A percentile compares a stretch with the other conserved stretches of the same genome.
Conservation (phyloP, 495 filamentous ascomycete genomes). For the Tetracladium setigerum region DNA sequence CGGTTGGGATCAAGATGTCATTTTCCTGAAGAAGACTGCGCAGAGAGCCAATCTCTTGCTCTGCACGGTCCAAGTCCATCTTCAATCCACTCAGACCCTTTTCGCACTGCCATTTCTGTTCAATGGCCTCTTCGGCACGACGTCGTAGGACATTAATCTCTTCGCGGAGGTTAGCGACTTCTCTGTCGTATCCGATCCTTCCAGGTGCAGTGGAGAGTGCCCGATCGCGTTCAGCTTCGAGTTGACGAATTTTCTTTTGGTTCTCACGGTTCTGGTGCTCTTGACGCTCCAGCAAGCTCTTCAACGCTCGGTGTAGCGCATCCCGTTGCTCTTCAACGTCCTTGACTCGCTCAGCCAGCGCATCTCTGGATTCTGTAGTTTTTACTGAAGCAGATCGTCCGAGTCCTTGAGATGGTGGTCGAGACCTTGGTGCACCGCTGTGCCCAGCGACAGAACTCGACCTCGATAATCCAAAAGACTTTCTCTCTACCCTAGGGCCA, state of each 20-base stretch:
- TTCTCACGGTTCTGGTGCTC: conserved; percentile 73
- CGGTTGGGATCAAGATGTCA: conserved; percentile 56
- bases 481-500: conserved; percentile 17
- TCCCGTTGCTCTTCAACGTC: conserved; percentile 92
- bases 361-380: conserved; percentile 52
- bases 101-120: conserved; percentile 94
- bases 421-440: conserved; percentile 4
- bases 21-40: conserved; percentile 77
- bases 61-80: conserved; percentile 94
- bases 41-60: conserved; percentile 81
- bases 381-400: conserved; percentile 20
- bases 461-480: conserved; percentile 40
- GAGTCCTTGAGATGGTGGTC: conserved; percentile 14
- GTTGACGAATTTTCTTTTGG: conserved; percentile 60
- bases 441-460: conserved; percentile 50
- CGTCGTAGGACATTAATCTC: conserved; percentile 81
- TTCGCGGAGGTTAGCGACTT: conserved; percentile 68
- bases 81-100: conserved; percentile 87
- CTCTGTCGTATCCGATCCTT: conserved; percentile 70
- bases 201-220: conserved; percentile 63
- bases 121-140: conserved; percentile 90
- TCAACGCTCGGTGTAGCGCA: conserved; percentile 78
- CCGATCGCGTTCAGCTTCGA: conserved; percentile 72
- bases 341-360: conserved; percentile 75
- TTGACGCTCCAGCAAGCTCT: conserved; percentile 80